A percentile compares a stretch with the other conserved stretches of the same genome.
These are phyloP conservation scores for Alternaria incomplexa DNA, from an alignment of 2,329 filamentous ascomycete species.

Conservation along the genomic window DNA sequence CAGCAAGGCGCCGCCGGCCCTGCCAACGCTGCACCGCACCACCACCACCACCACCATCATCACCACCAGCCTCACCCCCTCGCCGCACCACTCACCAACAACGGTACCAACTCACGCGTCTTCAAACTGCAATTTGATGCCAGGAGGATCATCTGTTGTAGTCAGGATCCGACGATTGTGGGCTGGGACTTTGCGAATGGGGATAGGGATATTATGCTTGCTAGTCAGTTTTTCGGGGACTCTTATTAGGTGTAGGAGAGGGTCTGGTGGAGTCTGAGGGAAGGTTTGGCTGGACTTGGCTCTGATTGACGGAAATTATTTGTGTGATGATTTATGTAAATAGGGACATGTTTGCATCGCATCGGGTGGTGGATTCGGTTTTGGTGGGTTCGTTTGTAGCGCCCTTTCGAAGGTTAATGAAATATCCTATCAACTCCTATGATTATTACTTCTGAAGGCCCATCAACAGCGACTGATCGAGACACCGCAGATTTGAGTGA, in stretches of 20 bases:
- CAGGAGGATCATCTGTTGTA: slow-evolving; percentile 90
- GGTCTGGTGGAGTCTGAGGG: too few species aligned
- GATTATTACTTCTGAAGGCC: too few species aligned
- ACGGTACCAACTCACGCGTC: slow-evolving; percentile 65
- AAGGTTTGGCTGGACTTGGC: too few species aligned
- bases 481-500: too few species aligned
- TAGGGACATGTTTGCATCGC: background rate
- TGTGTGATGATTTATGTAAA: background rate
- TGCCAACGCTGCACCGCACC: slow-evolving; percentile 23
- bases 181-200: slow-evolving; percentile 97
- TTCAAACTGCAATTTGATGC: slow-evolving; percentile 98
- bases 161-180: slow-evolving; percentile 87
- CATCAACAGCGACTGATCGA: too few species aligned
- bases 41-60: slow-evolving; percentile 36
- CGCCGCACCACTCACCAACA: slow-evolving; percentile 32
- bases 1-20: slow-evolving; percentile 21
- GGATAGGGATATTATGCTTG: slow-evolving; percentile 79
- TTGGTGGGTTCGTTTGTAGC: too few species aligned
- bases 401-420: too few species aligned
- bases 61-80: slow-evolving; percentile 41
- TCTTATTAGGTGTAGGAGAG: slow-evolving; percentile 27
- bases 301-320: background rate
- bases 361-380: background rate
- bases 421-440: too few species aligned
- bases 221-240: slow-evolving; percentile 75